Percentiles rank a stretch among this genome's conserved stretches.
These are phyloP conservation scores for Sonneratia alba DNA, from an alignment of 345 rosid species.

Conservation along the genomic window DNA sequence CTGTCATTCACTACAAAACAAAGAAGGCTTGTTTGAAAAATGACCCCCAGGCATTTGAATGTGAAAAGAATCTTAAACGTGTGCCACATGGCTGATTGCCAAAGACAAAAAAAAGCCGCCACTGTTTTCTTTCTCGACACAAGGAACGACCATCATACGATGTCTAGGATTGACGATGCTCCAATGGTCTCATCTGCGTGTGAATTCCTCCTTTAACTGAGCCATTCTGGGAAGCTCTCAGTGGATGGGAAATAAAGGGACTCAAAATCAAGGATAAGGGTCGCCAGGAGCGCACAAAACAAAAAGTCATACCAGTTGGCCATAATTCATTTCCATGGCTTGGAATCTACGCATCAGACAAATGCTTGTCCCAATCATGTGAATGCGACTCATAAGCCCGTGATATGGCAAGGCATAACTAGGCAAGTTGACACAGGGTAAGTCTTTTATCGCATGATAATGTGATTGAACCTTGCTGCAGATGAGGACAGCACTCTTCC, in stretches of 20 bases:
- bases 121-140: background rate
- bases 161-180: background rate
- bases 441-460: too few relatives aligned
- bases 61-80: background rate
- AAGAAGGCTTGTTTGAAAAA: background rate
- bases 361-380: background rate
- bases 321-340: background rate
- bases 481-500: too few relatives aligned
- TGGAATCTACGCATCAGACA: background rate
- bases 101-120: background rate
- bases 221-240: background rate
- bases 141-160: background rate
- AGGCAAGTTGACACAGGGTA: too few relatives aligned
- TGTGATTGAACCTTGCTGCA: too few relatives aligned
- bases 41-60: background rate
- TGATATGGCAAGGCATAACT: too few relatives aligned
- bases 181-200: background rate
- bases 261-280: background rate
- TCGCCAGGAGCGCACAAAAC: background rate
- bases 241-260: background rate
- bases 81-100: background rate
- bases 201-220: background rate
- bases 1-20: background rate
- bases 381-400: too few relatives aligned
- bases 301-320: too few relatives aligned